Percentiles rank a stretch among this genome's conserved stretches.
phyloP scores from a whole-genome alignment of 192 early-diverging fungal genomes.

The Gryganskiella cystojenkinii region DNA sequence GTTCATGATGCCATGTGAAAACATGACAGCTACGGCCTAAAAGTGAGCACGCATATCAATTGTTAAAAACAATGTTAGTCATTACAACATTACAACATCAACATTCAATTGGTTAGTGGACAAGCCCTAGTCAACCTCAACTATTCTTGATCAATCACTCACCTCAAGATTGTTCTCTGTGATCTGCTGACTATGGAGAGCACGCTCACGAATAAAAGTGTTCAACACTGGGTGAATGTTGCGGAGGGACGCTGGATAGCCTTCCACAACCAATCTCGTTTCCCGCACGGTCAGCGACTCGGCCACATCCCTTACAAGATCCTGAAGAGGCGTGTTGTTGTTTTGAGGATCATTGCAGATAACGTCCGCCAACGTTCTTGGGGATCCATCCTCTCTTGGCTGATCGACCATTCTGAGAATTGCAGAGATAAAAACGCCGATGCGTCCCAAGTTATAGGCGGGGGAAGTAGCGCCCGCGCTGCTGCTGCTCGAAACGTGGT shows the following conservation, averaged over 20 bases:
- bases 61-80: background rate
- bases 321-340: conserved; percentile 25
- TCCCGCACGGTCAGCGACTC: conserved; percentile 45
- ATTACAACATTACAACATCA: no score
- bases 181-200: conserved; percentile 40
- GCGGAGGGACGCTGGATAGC: conserved; percentile 36
- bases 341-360: conserved; percentile 48
- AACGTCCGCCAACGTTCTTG: conserved; percentile 44
- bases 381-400: conserved; percentile 51
- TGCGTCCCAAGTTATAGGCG: conserved; percentile 50
- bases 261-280: conserved; percentile 45
- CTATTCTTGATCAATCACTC: no score
- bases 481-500: background rate
- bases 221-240: conserved; percentile 48
- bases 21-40: conserved; percentile 48
- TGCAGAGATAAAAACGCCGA: conserved; percentile 49
- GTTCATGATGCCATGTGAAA: conserved; percentile 47
- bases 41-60: background rate
- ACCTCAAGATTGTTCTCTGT: conserved; percentile 50
- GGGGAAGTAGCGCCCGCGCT: conserved; percentile 15
- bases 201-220: conserved; percentile 40
- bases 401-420: conserved; percentile 53
- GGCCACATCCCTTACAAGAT: conserved; percentile 45
- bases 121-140: no score
- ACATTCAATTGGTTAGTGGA: no score